Base-by-base conservation (phyloP, 495 filamentous ascomycete genomes). In the Amorphotheca resinae region DNA sequence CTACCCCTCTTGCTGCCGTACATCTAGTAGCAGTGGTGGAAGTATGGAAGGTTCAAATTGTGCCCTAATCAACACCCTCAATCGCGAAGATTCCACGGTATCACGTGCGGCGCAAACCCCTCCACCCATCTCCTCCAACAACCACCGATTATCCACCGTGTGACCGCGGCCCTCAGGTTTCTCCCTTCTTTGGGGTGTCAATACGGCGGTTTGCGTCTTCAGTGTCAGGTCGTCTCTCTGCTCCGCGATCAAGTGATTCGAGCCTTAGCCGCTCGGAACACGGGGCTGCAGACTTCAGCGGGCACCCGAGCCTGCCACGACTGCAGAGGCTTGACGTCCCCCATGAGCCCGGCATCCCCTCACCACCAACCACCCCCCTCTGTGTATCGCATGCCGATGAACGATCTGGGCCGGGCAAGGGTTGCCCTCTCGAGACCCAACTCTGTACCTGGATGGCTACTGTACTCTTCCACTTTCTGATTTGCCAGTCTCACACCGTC, bases 241-340 rank as follows among this genome's bases (percentile, higher is more conserved):
- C n/a, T n/a, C n/a, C n/a, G n/a, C n/a, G n/a, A n/a, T n/a, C n/a
- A n/a, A n/a, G n/a, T n/a, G n/a, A n/a, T n/a, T n/a, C n/a, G n/a
- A n/a, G n/a, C n/a, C n/a, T 44, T 54, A 54, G 47, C 51, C 51
- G 51, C 51, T 35, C 43, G 51, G 51, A 41, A 54, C 22, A 41
- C 50, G 50, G 50, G 32, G 9, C 30, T 38, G 25, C 17, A 41
- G 14, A 15, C 41, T 43, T 38, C 40, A 49, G 35, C 33, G 37
- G 31, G 18, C 20, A 11, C 22, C n/a, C 9, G 43, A 35, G 21
- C 21, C 41, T 49, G 46, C 40, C 33, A 44, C 46, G 26, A 49
- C 15, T 11, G 18, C 22, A 23, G 22, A 33, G 31, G 31, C 5
- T 33, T 14, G 31, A 6, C 16, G 4, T 33, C 11, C 11, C n/a